Evolutionary conservation across 208 protist species (phyloP), one percentile per base, ranked within the genome.

Genomic region (Wallacemonas collosoma): DNA sequence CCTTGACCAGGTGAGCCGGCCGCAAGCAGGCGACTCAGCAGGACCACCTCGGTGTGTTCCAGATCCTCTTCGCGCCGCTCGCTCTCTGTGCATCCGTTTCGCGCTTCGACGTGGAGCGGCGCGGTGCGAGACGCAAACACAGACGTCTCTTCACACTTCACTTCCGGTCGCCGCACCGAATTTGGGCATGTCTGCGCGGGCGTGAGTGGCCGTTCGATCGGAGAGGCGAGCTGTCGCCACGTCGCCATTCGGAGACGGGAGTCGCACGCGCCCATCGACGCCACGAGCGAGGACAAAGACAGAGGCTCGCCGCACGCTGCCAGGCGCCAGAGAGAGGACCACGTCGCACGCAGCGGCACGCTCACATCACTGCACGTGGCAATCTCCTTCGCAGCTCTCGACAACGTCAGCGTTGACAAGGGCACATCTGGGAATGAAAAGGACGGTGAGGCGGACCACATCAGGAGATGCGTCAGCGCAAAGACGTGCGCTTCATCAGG

Each of bases 1-100:
- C 53, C 57, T 3, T 65, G 60, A 36, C 68, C 66, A 47, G 57
- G 75, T 8, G 61, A 79, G 41, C 75, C 75, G 48, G 64, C 51
- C 6, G 61, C 5, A 15, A 65, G 60, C 4, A 65, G 1, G 15
- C 60, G 60, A n/a, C 50, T 65, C 0, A 65, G 11, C 41, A 26
- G 26, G 26, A 26, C 26, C 26, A 26, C 26, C 0, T 26, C 26
- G 0, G 26, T 26, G 26, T 26, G 26, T 26, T 26, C 26, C 26
- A 26, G 17, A 58, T 45, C 57, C 5, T 5, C 57, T 5, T 45
- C 57, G 57, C 1, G 36, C 5, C 57, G 26, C 26, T 26, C 26
- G 26, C 26, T 26, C 26, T 26, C 26, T 26, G 26, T 26, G 26
- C 26, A 26, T 26, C 26, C 26, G 26, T 26, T 26, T 26, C 26